Evolutionary conservation across 2,329 filamentous ascomycete genomes (phyloP), one percentile per base, ranked within the genome.

Genomic region (Metarhizium album): DNA sequence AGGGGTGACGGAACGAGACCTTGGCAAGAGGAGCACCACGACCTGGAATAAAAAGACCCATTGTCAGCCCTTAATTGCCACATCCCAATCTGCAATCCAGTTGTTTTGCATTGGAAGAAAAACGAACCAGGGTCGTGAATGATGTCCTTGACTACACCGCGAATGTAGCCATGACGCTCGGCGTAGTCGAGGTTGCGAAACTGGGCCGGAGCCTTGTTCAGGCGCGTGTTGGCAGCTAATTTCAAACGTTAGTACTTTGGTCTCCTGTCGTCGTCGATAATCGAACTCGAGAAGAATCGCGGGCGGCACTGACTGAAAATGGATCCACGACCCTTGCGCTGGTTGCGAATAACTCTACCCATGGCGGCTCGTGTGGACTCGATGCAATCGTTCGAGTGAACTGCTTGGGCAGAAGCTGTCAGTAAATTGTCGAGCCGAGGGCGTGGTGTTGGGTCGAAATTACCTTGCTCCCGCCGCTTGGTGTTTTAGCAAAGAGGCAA

Each of bases 61-160:
- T 52, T 47, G 60, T 65, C 60, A 65, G 63, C 53, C 57, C 24
- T 45, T 43, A 48, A 40, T 54, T 48, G 52, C 56, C 49, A 42
- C 51, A 48, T 22, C 56, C 55, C 48, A 54, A 51, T 42, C 31
- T 48, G 48, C 51, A 55, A 50, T 46, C 55, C 52, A 52, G 59
- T 27, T 50, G 54, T 23, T 43, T 43, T 14, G 18, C 11, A 3
- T 9, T 24, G 13, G 13, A 24, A 54, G 51, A 9, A 54, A 48
- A 57, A 70, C 68, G 69, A 59, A 63, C 93, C 93, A 67, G 90
- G 83, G 77, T 98, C 93, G 84, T 98, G 93, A 76, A 98, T 87
- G 76, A 97, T 96, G 70, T 97, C 89, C 84, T 93, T 95, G 71
- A 98, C 90, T 61, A 97, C 83, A 76, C 93, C 93, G 66, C 93